Evolutionary conservation across 2,329 filamentous ascomycete species (phyloP), one percentile per base, ranked within the genome.

Genomic region (Pyrenophora graminea): DNA sequence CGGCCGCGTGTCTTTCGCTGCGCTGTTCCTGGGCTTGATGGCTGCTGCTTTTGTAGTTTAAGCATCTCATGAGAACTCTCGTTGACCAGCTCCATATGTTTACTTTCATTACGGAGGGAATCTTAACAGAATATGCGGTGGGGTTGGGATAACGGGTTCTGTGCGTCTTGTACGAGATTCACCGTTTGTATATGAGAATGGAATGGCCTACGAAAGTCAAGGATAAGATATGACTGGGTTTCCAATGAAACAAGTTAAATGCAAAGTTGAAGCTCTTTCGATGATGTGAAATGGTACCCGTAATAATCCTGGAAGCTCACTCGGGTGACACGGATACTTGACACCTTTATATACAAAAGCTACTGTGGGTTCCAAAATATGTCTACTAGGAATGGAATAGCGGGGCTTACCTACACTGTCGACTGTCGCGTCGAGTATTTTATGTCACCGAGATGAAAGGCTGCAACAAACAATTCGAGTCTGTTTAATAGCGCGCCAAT

Each of bases 11-110:
- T 48, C 57, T 13, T 43, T 56, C 18, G 36, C 33, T 6, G 32
- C 49, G 6, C 42, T 61, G 3, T 43, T 49, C 32, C 18, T 56
- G 9, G 38, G 57, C 10, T 15, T 54, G 12, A 34, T 53, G 44
- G 46, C 17, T 7, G 52, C 25, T 39, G 49, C 42, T 27, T 31
- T 44, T 17, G 39, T 54, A 12, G 37, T 51, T 32, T 61, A 25
- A 36, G 39, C 12, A 37, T 27, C 21, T 7, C 9, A 27, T 46
- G 32, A 31, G 25, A 55, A 21, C 17, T 33, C 13, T 45, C 21
- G 7, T 30, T 38, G 32, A 10, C 25, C 10, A 40, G n/a, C 10
- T 10, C 7, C 7, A 33, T n/a, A 25, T 17, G 13, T 33, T 15
- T 30, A 21, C 3, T 15, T 30, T 30, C 9, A 7, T 15, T n/a